Percentiles rank a stretch among this genome's conserved stretches.
Evolutionary conservation across 176 grass and related monocot species (phyloP).

Genomic region (Poa annua): DNA sequence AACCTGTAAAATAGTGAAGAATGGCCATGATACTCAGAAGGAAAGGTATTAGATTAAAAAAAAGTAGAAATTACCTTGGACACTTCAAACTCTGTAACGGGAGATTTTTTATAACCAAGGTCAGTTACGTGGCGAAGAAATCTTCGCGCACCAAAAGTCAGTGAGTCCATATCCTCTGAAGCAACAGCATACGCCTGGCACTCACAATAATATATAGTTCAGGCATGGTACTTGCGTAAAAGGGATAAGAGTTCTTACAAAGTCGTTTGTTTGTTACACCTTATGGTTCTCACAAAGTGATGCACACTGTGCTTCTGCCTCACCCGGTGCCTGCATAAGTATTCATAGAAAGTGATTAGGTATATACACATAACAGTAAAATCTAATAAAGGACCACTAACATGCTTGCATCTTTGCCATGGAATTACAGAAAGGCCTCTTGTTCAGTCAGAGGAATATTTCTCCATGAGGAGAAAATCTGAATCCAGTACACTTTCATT

Average conservation of each 20-base stretch:
- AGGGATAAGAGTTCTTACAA: slow-evolving; percentile 1
- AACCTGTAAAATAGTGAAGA: slow-evolving; percentile 56
- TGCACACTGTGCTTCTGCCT: slow-evolving; percentile 94
- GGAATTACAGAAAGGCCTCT: neutral
- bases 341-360: slow-evolving; percentile 32
- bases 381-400: neutral
- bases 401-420: slow-evolving; percentile 26
- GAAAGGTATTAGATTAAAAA: neutral
- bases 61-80: slow-evolving; percentile 56
- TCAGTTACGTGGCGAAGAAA: slow-evolving; percentile 94
- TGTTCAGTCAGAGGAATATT: slow-evolving; percentile 14
- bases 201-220: slow-evolving; percentile 37
- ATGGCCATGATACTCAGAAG: neutral
- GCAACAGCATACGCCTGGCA: slow-evolving; percentile 82
- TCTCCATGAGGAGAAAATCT: neutral
- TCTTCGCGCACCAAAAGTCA: slow-evolving; percentile 80
- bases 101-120: slow-evolving; percentile 79
- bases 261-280: slow-evolving; percentile 43
- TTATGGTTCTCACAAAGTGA: slow-evolving; percentile 74
- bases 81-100: slow-evolving; percentile 88
- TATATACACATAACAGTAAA: neutral
- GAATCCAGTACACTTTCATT: neutral
- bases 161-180: slow-evolving; percentile 94
- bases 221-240: slow-evolving; percentile 18
- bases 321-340: slow-evolving; percentile 78